Base-by-base conservation (phyloP, 202 grass and related monocot genomes). In the Hordeum pubiflorum region DNA sequence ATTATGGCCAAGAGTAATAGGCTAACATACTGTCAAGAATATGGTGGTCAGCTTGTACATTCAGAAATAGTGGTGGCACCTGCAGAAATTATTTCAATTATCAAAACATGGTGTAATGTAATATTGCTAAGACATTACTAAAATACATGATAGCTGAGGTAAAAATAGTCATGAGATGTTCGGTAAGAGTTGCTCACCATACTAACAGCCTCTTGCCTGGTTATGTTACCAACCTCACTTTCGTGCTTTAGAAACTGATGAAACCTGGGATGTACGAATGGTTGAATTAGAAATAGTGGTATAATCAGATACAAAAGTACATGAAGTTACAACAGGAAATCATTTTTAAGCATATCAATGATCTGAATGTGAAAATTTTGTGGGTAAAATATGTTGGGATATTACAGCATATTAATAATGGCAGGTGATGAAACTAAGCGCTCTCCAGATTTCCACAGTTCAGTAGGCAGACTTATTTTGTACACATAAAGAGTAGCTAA, bases 151-250 rank as follows among this genome's bases (percentile, higher is more conserved):
- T 44, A 86, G 13, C 13, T 12, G 11, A 75, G 29, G 3, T 29
- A 37, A 63, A 72, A 41, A 34, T 54, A 83, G 24, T 18, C 58
- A 40, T 69, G 38, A 21, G 8, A 9, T 77, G 78, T 81, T 59
- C 15, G 0, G 59, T 40, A 75, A 37, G 1, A 64, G 74, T 83
- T 75, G 52, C 89, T 72, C 79, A 98, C 95, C 95, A 98, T 98
- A 84, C 95, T 98, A 81, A 98, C 95, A 84, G 95, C 95, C 86
- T 98, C 95, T 90, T 98, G 95, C 80, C 95, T 94, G 86, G 95
- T 98, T 89, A 98, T 94, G 58, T 93, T 94, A 80, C 95, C 95
- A 77, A 98, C 87, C 86, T 98, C 95, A 87, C 83, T 93, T 62
- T 93, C 86, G 33, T 93, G 92, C 86, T 98, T 98, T 64, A 94